Evolutionary conservation across 176 grass and related monocot species (phyloP).

Genomic region (Elymus sibiricus): DNA sequence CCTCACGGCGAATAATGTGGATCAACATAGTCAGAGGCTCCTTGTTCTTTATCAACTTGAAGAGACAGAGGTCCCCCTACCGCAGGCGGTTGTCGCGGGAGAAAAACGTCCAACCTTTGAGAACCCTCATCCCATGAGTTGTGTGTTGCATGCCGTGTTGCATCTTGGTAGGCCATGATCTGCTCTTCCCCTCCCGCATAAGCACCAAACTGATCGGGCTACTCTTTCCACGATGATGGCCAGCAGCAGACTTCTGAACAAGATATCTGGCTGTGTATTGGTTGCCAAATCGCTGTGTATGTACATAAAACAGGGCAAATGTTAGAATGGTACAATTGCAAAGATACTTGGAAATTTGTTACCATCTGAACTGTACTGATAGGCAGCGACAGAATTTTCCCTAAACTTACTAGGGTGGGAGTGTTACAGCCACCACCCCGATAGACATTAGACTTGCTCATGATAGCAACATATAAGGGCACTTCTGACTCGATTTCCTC

Average conservation of each 20-base stretch:
- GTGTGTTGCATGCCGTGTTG: background rate
- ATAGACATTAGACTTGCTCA: constrained; percentile 15
- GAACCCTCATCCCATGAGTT: background rate
- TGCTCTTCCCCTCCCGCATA: background rate
- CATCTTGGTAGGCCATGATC: background rate
- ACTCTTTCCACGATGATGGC: background rate
- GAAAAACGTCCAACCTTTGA: background rate
- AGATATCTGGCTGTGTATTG: background rate
- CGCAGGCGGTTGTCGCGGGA: background rate
- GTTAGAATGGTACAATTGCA: background rate
- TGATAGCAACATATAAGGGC: constrained; percentile 28
- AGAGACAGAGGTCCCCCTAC: background rate
- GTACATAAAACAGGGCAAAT: background rate
- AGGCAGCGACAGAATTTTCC: background rate
- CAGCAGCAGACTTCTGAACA: background rate
- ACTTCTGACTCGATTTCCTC: background rate
- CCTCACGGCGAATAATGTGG: background rate
- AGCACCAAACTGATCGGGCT: background rate
- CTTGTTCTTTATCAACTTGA: background rate
- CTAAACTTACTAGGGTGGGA: background rate
- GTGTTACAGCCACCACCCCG: background rate
- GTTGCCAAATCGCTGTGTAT: background rate
- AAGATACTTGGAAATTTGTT: background rate
- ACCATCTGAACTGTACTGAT: too few species aligned
- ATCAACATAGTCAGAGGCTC: background rate